Conservation (phyloP, 176 grass and related monocot species). For the Typha latifolia region DNA sequence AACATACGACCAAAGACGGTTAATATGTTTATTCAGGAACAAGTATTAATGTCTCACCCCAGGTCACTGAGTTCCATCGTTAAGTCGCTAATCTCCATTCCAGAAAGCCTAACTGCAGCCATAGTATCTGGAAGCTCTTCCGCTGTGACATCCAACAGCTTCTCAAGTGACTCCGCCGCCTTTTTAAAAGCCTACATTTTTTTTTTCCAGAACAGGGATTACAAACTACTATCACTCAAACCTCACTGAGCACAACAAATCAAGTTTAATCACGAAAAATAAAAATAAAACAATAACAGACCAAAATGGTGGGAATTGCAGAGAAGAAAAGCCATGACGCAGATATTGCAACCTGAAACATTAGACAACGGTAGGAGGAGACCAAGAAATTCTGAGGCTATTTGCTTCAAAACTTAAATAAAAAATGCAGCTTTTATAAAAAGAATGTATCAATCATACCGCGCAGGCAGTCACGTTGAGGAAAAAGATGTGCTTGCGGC, state of each 20-base stretch:
- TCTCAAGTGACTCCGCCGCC: constrained; percentile 49
- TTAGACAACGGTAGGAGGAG: background rate
- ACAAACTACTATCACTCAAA: background rate
- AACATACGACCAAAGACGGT: background rate
- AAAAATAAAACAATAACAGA: constrained; percentile 11
- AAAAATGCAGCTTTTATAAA: background rate
- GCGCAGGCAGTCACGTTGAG: constrained; percentile 43
- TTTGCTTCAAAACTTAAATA: background rate
- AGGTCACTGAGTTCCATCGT: constrained; percentile 51
- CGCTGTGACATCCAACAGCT: constrained; percentile 38
- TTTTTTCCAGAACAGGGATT: background rate
- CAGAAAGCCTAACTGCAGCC: constrained; percentile 55
- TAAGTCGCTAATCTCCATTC: constrained; percentile 60
- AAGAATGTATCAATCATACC: constrained; percentile 21
- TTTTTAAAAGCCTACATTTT: constrained; percentile 39
- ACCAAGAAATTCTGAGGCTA: background rate
- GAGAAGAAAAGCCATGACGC: constrained; percentile 40
- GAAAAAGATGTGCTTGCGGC: constrained; percentile 22
- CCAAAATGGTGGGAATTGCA: constrained; percentile 46
- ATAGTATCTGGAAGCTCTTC: constrained; percentile 61
- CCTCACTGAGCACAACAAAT: background rate
- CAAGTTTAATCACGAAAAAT: background rate
- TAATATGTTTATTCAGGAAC: constrained; percentile 1
- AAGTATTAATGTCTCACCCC: constrained; percentile 31
- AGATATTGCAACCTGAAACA: constrained; percentile 50